Evolutionary conservation across 441 rosid genomes (phyloP), one percentile per base, ranked within the genome.

Genomic region (Theobroma grandiflorum): DNA sequence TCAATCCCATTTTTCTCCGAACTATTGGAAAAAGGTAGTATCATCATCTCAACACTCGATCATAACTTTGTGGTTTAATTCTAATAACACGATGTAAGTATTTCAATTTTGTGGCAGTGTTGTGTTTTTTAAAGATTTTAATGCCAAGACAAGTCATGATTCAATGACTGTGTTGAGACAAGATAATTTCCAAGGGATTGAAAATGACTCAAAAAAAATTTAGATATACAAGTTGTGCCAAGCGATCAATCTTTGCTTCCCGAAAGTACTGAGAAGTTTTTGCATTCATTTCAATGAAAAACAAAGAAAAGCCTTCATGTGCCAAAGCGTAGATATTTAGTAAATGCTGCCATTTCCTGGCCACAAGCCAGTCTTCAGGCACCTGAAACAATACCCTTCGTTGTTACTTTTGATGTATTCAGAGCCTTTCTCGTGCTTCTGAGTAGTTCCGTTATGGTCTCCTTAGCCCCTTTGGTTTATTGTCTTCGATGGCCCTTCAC

Each of bases 381-480:
- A 42, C 76, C 72, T 12, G 65, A 65, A 40, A 77, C 81, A 42
- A 67, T 50, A 4, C 52, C 45, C 38, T 63, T 75, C 68, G 33
- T 57, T 1, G 82, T 71, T 75, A 61, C 76, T 67, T 80, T 80
- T 37, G 82, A 47, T 47, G 82, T 49, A 59, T 37, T 61, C 64
- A 84, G 64, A 18, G 77, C 80, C 59, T 78, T 82, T 55, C 67
- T 76, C 10, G 81, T 76, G 50, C 74, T 80, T 59, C 53, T 66
- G 37, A 82, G 42, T 9, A 81, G 61, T 26, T 74, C 82, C 78
- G 4, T 70, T 63, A 81, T 77, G 26, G 78, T 82, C 80, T 78
- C 77, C 64, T 82, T 84, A 0, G 79, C 78, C 40, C 65, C 16
- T 42, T 40, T 33, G 31, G 58, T 62, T 26, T 72, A 63, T 49